Conservation (phyloP, 2,329 filamentous ascomycete genomes). For the Orbilia quercus region DNA sequence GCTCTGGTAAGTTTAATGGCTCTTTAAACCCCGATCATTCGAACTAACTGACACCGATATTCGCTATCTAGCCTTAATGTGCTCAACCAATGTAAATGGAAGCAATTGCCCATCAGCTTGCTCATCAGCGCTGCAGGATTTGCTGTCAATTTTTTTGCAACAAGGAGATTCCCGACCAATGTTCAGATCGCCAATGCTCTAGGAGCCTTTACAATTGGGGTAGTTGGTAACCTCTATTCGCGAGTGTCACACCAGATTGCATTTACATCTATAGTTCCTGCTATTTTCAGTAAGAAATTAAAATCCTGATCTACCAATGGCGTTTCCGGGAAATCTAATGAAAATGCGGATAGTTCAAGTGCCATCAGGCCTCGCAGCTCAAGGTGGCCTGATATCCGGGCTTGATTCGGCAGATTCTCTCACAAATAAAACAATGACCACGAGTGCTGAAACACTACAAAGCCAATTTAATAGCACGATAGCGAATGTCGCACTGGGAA, state of each 20-base stretch:
- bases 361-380: slow-evolving; percentile 72
- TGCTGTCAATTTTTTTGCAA: slow-evolving; percentile 78
- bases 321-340: too few relatives aligned
- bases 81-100: slow-evolving; percentile 84
- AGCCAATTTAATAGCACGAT: slow-evolving; percentile 62
- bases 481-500: slow-evolving; percentile 70
- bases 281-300: slow-evolving; percentile 71
- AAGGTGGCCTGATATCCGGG: slow-evolving; percentile 71
- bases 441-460: slow-evolving; percentile 23
- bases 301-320: too few relatives aligned
- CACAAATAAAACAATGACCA: slow-evolving; percentile 46
- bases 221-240: slow-evolving; percentile 82
- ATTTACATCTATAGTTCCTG: slow-evolving; percentile 84
- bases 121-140: slow-evolving; percentile 79
- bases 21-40: not conserved
- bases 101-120: slow-evolving; percentile 80
- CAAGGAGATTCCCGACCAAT: slow-evolving; percentile 74
- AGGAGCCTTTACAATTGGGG: slow-evolving; percentile 79
- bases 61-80: slow-evolving; percentile 70
- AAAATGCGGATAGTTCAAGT: slow-evolving; percentile 67
- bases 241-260: slow-evolving; percentile 81
- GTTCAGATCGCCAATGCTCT: slow-evolving; percentile 81
- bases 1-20: slow-evolving; percentile 64
- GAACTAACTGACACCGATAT: not conserved
- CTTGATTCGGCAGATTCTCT: slow-evolving; percentile 68